Base-by-base conservation (phyloP, 1,284 basidiomycete species). In the Phaffia rhodozyma region DNA sequence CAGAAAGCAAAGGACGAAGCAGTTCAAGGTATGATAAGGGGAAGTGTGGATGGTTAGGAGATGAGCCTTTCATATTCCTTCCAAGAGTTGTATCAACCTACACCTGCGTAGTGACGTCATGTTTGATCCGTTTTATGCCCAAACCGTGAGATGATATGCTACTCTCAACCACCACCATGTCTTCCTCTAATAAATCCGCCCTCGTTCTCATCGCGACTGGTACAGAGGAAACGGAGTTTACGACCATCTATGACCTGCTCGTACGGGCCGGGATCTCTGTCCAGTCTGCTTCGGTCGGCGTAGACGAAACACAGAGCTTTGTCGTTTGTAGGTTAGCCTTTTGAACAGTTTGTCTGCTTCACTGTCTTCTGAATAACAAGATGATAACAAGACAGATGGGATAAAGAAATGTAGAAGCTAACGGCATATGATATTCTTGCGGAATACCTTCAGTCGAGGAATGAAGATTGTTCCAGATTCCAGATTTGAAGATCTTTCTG, bases 151-250 rank as follows among this genome's bases (percentile, higher is more conserved):
- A 11, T 55, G 16, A 55, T n/a, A 3, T 32, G 1, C 27, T 43
- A 43, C 38, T 16, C 5, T 43, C 38, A 43, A 43, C 29, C n/a
- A 30, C 49, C 47, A 32, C 13, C 48, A 57, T 38, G 32, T 30
- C 55, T 21, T 5, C 55, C 9, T 11, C 32, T 6, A 38, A 30
- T 5, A 23, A 23, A 20, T 57, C 55, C 18, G 62, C 62, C 5
- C 63, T 65, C 48, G 25, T 61, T 51, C 58, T 65, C 32, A 43
- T 65, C 54, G 63, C 63, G 1, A n/a, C 60, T 30, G 58, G 63
- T 9, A 51, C 54, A 2, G 63, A 65, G 25, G 63, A 65, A 27
- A 60, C 58, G 21, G 63, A 65, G 49, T 65, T 60, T 47, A 18
- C 34, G 0, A 65, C 63, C 6, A 11, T 52, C 1, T 65, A 51